Conservation (phyloP, 169 alveolate genomes). For the Toxoplasma gondii region DNA sequence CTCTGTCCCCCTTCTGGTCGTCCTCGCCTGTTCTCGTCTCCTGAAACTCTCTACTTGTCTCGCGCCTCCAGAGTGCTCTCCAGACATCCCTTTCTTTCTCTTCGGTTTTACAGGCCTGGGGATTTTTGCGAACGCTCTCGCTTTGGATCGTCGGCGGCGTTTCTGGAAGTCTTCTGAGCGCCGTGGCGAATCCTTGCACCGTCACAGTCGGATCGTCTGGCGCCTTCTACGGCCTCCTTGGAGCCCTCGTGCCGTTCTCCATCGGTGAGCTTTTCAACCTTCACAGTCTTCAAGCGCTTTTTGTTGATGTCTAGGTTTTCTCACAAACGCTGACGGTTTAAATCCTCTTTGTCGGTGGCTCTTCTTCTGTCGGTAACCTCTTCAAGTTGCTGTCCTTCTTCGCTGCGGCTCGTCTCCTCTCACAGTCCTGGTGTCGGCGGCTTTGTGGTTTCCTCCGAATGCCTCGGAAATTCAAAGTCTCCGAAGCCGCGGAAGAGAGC, state of each 20-base stretch:
- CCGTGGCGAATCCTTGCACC: conserved; percentile 88
- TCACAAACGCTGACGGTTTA: not conserved
- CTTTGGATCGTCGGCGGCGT: conserved; percentile 81
- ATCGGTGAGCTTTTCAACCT: conserved; percentile 68
- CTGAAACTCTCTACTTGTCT: too few species aligned
- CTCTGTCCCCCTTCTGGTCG: too few species aligned
- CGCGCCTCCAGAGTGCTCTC: too few species aligned
- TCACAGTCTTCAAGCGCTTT: not conserved
- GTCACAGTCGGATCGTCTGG: conserved; percentile 91
- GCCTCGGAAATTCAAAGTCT: too few species aligned
- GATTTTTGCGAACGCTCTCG: conserved; percentile 81
- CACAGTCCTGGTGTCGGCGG: too few species aligned
- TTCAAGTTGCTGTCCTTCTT: too few species aligned
- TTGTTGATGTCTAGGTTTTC: not conserved
- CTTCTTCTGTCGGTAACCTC: too few species aligned
- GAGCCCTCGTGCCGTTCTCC: conserved; percentile 86
- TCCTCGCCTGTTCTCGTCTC: too few species aligned
- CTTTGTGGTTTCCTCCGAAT: too few species aligned
- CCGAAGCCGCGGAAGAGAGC: too few species aligned
- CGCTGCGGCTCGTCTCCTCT: too few species aligned
- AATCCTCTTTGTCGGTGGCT: not conserved
- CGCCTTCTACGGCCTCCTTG: conserved; percentile 87
- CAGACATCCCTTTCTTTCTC: not conserved
- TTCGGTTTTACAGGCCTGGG: conserved; percentile 82
- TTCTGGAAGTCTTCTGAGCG: conserved; percentile 84